These are phyloP conservation scores for Dioszegia crocea DNA, from an alignment of 768 basidiomycete species.

Conservation along the genomic window DNA sequence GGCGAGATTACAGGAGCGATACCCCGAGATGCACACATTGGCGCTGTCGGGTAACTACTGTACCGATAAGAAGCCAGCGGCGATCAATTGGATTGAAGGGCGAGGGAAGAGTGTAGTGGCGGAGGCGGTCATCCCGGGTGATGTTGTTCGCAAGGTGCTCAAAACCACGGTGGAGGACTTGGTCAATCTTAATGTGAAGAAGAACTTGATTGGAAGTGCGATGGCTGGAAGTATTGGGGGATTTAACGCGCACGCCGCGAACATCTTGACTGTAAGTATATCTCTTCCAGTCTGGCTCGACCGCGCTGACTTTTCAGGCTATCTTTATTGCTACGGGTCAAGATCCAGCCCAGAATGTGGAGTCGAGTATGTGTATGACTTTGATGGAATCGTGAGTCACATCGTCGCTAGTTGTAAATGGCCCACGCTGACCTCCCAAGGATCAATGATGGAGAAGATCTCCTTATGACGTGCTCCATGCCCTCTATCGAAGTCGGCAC, in stretches of 20 bases:
- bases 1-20: conserved; percentile 63
- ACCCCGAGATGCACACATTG: conserved; percentile 85
- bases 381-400: conserved; percentile 93
- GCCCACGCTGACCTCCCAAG: conserved; percentile 54
- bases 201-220: conserved; percentile 93
- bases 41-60: conserved; percentile 97
- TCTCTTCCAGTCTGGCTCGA: background rate
- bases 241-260: conserved; percentile 97
- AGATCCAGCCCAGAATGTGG: conserved; percentile 98
- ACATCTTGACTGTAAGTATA: conserved; percentile 69
- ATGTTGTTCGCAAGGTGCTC: conserved; percentile 78
- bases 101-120: conserved; percentile 97
- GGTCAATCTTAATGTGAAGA: conserved; percentile 89
- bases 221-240: conserved; percentile 99
- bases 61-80: conserved; percentile 99
- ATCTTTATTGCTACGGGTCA: conserved; percentile 94
- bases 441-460: conserved; percentile 79
- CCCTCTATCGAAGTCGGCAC: conserved; percentile 99
- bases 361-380: conserved; percentile 97
- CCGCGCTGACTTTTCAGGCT: conserved; percentile 52
- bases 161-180: conserved; percentile 91
- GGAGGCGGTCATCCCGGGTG: conserved; percentile 86
- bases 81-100: conserved; percentile 99
- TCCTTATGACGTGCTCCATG: conserved; percentile 92
- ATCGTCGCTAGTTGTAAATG: too few relatives aligned